Evolutionary conservation across 768 basidiomycete species (phyloP).

Genomic region (Rhodosporidiobolus odoratus): DNA sequence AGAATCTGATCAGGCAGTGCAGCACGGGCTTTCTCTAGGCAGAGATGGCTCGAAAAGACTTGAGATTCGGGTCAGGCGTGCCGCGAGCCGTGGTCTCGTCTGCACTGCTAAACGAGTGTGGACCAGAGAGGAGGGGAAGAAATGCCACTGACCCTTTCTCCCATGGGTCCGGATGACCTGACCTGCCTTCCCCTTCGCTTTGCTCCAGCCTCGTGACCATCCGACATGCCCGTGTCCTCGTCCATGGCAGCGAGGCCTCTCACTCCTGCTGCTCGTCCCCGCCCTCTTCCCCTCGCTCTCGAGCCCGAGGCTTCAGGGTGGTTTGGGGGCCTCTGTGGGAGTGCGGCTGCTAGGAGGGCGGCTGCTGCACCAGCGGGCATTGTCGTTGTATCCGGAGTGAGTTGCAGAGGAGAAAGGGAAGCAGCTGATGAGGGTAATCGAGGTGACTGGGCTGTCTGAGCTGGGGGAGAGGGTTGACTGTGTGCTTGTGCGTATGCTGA

Average conservation of each 20-base stretch:
- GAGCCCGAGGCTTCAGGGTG: conserved; percentile 3
- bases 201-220: conserved; percentile 1
- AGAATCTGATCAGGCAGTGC: background rate
- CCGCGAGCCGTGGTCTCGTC: background rate
- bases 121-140: background rate
- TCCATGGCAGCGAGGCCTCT: conserved; percentile 5
- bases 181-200: conserved; percentile 26
- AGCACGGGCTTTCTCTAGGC: background rate
- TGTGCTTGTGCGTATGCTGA: too few species aligned
- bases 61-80: background rate
- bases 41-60: background rate
- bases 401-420: background rate
- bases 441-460: too few species aligned
- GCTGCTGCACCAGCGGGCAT: conserved; percentile 19
- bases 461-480: too few species aligned
- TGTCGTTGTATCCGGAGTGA: background rate
- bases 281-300: background rate
- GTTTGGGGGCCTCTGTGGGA: conserved; percentile 5
- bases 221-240: conserved; percentile 36
- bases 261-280: background rate
- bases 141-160: conserved; percentile 19
- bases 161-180: conserved; percentile 31
- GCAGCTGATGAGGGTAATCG: too few species aligned
- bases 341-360: conserved; percentile 21
- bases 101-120: background rate